A percentile compares a stretch with the other conserved stretches of the same genome.
These are phyloP conservation scores for Roridomyces roridus DNA, from an alignment of 768 basidiomycete species.

Conservation along the genomic window DNA sequence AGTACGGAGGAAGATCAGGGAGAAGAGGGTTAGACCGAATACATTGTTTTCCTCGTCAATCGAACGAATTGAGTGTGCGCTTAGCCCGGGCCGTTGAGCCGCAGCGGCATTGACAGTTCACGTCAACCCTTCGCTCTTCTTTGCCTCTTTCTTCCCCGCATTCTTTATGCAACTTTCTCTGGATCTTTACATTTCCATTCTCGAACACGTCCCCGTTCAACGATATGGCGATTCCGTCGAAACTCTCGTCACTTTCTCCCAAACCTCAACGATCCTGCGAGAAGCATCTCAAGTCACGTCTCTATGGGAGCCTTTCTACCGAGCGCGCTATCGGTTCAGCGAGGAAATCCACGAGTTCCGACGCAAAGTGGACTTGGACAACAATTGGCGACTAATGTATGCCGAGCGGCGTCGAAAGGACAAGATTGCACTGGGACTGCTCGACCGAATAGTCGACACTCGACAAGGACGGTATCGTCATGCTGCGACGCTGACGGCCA, in stretches of 20 bases:
- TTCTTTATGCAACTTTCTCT: slow-evolving; percentile 13
- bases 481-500: slow-evolving; percentile 45
- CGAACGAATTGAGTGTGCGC: no score
- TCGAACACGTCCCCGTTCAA: slow-evolving; percentile 3
- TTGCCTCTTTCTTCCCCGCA: no score
- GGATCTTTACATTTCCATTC: slow-evolving; percentile 14
- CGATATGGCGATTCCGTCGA: background rate
- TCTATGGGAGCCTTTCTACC: slow-evolving; percentile 63
- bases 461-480: slow-evolving; percentile 44
- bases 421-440: slow-evolving; percentile 40
- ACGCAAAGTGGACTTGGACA: slow-evolving; percentile 33
- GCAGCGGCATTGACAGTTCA: no score
- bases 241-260: slow-evolving; percentile 48
- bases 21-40: slow-evolving; percentile 25
- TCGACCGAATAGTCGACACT: slow-evolving; percentile 47
- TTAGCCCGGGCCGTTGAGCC: no score
- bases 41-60: background rate
- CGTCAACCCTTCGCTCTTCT: no score
- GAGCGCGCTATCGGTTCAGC: slow-evolving; percentile 50
- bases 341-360: slow-evolving; percentile 41
- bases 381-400: slow-evolving; percentile 57
- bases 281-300: slow-evolving; percentile 47
- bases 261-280: slow-evolving; percentile 43
- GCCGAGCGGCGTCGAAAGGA: slow-evolving; percentile 51
- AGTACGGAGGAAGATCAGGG: slow-evolving; percentile 51